Percentiles rank a stretch among this genome's conserved stretches.
phyloP scores from a whole-genome alignment of 805 yeast species.

The Teunomyces lycoperdinae region DNA sequence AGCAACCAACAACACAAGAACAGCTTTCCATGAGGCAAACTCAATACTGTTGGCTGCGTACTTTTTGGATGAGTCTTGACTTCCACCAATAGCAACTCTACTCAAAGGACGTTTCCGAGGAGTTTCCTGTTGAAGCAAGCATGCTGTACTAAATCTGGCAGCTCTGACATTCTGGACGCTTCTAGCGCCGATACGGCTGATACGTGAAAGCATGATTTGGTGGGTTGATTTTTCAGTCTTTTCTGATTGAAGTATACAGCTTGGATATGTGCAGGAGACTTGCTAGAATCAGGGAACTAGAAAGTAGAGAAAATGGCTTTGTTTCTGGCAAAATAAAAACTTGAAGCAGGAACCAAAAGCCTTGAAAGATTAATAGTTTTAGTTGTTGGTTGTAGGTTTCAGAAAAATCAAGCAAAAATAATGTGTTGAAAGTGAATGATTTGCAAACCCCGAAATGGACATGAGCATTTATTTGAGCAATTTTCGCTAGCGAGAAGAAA shows the following conservation, averaged over 20 bases:
- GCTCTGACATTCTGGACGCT: slow-evolving; percentile 7
- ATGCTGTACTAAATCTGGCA: neutral
- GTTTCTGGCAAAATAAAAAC: neutral
- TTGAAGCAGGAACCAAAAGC: neutral
- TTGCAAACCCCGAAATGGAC: neutral
- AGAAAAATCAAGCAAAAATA: no score
- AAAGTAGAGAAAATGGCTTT: neutral
- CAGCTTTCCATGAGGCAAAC: slow-evolving; percentile 84
- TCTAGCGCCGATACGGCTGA: slow-evolving; percentile 2
- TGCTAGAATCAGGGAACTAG: neutral
- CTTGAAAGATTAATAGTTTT: no score
- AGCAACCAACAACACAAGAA: slow-evolving; percentile 57
- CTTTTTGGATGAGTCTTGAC: slow-evolving; percentile 30
- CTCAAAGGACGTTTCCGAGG: slow-evolving; percentile 60
- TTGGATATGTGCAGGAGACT: neutral
- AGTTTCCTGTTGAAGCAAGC: neutral
- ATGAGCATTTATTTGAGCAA: neutral
- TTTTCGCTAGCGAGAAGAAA: neutral
- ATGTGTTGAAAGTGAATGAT: neutral
- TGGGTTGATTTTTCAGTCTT: slow-evolving; percentile 1
- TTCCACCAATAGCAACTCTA: slow-evolving; percentile 74
- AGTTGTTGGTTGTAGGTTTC: neutral
- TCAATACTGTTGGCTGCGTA: slow-evolving; percentile 51
- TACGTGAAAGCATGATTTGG: slow-evolving; percentile 2
- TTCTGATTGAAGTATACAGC: neutral